Evolutionary conservation across 2,329 filamentous ascomycete genomes (phyloP), one percentile per base, ranked within the genome.

Genomic region (Scedosporium dehoogii): DNA sequence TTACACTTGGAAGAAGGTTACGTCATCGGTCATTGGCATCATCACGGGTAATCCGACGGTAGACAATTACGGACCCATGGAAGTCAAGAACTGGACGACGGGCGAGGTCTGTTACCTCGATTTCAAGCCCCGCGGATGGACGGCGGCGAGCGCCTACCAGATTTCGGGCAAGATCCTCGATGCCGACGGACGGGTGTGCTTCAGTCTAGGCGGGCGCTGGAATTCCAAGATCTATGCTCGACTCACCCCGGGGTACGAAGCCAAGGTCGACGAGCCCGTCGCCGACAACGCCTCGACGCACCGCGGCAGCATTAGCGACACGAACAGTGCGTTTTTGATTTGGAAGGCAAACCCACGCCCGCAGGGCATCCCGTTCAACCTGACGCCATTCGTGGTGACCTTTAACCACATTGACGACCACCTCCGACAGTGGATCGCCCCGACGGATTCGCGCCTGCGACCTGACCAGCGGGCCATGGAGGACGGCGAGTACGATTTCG

Each of bases 1-100:
- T 1, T 99, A 96, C 75, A 97, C 93, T 0, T 99, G 94, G 94
- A 97, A 97, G 77, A 99, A 99, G 77, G 92, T 97, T 18, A 97
- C 92, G 0, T 94, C 92, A 1, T 96, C 92, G 1, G 94, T 99
- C n/a, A 87, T 97, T 64, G 94, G 94, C 63, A 99, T 99, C 74
- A 97, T 99, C 69, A 97, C 93, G 0, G 94, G 94, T 58, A 96
- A 91, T 68, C 94, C 94, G 0, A 90, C 90, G 0, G 90, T 99
- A n/a, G 94, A 99, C 77, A 97, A 99, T 74, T 97, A 97, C 72
- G 94, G 94, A 1, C 81, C 88, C 0, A 97, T 99, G 91, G 92
- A 97, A 72, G 87, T 99, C 74, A 96, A 92, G 79, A 99, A 99
- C 76, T 93, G 90, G 88, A 96, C 88, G 0, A 99, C 93, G 0